Conservation (phyloP, 805 yeast genomes). For the Candida nemodendra region DNA sequence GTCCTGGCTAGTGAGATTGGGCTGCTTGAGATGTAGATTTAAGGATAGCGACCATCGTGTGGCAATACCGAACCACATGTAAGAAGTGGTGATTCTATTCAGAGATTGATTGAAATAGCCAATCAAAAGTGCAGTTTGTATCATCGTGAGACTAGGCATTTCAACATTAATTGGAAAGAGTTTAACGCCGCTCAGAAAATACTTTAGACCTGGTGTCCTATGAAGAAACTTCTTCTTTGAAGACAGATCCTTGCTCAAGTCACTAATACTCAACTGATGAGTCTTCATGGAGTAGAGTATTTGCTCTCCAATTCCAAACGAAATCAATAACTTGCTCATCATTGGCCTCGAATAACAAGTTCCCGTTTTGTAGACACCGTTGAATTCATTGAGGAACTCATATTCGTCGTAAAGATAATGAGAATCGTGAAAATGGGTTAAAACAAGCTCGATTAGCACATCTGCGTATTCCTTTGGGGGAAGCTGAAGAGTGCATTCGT, state of each 20-base stretch:
- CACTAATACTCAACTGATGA: conserved; percentile 17
- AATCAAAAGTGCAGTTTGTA: conserved; percentile 35
- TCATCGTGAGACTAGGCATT: conserved; percentile 31
- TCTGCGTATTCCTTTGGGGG: conserved; percentile 17
- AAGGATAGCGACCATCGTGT: conserved; percentile 31
- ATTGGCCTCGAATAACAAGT: conserved; percentile 17
- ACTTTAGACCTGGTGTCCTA: conserved; percentile 32
- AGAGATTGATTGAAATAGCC: conserved; percentile 37
- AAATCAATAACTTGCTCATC: conserved; percentile 18
- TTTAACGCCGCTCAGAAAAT: conserved; percentile 27
- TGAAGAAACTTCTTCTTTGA: conserved; percentile 16
- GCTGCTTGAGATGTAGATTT: conserved; percentile 32
- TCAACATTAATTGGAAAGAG: conserved; percentile 29
- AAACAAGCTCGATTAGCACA: conserved; percentile 17
- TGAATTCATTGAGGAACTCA: conserved; percentile 18
- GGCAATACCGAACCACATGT: conserved; percentile 36
- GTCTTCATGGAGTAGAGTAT: conserved; percentile 22
- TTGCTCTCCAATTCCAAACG: conserved; percentile 29
- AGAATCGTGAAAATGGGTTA: conserved; percentile 20
- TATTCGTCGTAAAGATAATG: conserved; percentile 25
- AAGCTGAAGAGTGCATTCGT: conserved; percentile 9
- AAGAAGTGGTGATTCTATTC: conserved; percentile 36
- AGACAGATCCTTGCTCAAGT: conserved; percentile 16
- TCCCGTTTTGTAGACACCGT: conserved; percentile 20
- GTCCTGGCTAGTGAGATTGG: conserved; percentile 18